Percentiles rank a stretch among this genome's conserved stretches.
phyloP scores from a whole-genome alignment of 192 early-diverging fungal genomes.

The Mortierella claussenii region DNA sequence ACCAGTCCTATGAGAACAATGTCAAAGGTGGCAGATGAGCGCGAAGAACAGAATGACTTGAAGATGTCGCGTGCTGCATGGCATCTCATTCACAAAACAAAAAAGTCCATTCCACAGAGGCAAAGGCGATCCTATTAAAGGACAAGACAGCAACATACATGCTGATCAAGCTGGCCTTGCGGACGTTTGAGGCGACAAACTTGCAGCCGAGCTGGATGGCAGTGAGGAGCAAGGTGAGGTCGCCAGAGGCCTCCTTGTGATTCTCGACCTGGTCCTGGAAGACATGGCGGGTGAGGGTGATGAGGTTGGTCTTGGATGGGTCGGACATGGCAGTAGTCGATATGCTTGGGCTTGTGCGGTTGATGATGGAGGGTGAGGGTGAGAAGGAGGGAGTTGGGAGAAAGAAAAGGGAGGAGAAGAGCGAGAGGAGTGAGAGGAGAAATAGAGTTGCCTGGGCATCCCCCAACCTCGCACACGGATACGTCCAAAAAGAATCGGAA shows the following conservation, averaged over 20 bases:
- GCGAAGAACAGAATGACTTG: background rate
- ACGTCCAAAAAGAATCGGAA: constrained; percentile 23
- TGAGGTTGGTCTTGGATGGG: constrained; percentile 80
- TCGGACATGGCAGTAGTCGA: constrained; percentile 51
- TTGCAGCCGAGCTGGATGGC: constrained; percentile 96
- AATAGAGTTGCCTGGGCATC: too few species aligned
- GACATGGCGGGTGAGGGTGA: constrained; percentile 94
- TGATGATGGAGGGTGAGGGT: too few species aligned
- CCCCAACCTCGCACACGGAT: constrained; percentile 39
- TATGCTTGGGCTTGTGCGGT: too few species aligned
- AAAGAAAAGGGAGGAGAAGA: constrained; percentile 11
- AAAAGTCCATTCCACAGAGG: background rate
- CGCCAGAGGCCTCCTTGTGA: constrained; percentile 89
- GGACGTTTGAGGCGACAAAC: constrained; percentile 96
- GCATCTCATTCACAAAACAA: background rate
- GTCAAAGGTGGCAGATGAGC: background rate
- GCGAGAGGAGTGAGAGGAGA: background rate
- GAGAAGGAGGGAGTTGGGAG: background rate
- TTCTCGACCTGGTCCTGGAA: constrained; percentile 87
- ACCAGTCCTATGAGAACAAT: constrained; percentile 80
- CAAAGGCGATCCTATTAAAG: background rate
- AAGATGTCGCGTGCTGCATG: background rate
- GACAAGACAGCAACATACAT: constrained; percentile 66
- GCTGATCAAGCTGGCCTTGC: constrained; percentile 96
- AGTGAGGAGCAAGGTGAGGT: constrained; percentile 90